Evolutionary conservation across 2,329 filamentous ascomycete species (phyloP).

Genomic region (Cytospora paraplurivora): DNA sequence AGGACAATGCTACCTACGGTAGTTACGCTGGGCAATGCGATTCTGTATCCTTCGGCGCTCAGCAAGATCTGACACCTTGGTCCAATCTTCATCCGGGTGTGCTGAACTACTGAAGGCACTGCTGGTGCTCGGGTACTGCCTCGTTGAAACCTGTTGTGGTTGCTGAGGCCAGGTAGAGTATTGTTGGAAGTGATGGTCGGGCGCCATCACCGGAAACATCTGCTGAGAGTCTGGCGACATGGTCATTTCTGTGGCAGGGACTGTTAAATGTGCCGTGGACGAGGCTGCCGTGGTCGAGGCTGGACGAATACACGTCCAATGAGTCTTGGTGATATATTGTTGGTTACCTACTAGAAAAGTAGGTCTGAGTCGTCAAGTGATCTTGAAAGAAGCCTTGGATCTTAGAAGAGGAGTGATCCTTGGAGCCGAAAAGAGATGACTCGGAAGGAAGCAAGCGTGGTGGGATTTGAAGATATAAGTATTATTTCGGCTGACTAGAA

Average conservation of each 20-base stretch:
- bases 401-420: neutral
- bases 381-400: constrained; percentile 1
- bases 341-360: neutral
- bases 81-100: constrained; percentile 98
- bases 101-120: constrained; percentile 94
- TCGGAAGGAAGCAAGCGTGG: constrained; percentile 11
- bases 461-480: constrained; percentile 22
- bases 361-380: neutral
- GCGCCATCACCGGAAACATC: constrained; percentile 28
- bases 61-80: constrained; percentile 95
- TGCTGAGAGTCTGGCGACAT: constrained; percentile 29
- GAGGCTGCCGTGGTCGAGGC: constrained; percentile 16
- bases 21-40: constrained; percentile 95
- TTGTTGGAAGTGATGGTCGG: constrained; percentile 27
- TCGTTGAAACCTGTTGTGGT: constrained; percentile 27
- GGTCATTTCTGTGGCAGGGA: neutral
- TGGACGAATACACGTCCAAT: neutral
- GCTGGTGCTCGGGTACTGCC: constrained; percentile 61
- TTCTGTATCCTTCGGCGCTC: constrained; percentile 95
- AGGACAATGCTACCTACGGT: constrained; percentile 62
- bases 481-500: constrained; percentile 14
- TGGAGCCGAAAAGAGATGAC: constrained; percentile 10
- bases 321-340: neutral
- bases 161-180: constrained; percentile 28
- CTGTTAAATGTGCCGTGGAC: neutral